Evolutionary conservation across 2,329 filamentous ascomycete species (phyloP).

Genomic region (Helotiales sp.): DNA sequence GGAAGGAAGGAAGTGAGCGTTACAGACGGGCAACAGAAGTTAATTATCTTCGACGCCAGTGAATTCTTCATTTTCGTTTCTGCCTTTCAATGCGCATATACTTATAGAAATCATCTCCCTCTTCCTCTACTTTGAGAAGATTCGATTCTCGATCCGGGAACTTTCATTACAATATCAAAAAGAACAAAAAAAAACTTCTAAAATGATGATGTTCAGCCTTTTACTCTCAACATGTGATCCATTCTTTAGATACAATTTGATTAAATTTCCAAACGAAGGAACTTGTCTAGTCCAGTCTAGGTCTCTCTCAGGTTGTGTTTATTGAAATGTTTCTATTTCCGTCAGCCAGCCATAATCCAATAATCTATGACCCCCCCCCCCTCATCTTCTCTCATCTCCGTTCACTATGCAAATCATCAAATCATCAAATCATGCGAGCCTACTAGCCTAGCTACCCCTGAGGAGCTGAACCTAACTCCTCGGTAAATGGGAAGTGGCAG

Average conservation of each 20-base stretch:
- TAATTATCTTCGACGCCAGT: constrained; percentile 11
- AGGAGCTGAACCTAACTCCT: no score
- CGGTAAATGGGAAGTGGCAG: no score
- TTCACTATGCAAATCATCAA: background rate
- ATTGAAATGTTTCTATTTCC: background rate
- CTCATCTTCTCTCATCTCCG: background rate
- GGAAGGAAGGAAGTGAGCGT: background rate
- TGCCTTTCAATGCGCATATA: background rate
- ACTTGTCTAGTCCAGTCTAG: background rate
- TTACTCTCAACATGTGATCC: background rate
- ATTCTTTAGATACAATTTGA: background rate
- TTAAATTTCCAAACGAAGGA: background rate
- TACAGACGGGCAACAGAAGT: constrained; percentile 12
- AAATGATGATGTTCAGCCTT: no score
- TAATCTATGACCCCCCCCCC: background rate
- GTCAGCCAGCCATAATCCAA: background rate
- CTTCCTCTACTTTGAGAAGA: background rate
- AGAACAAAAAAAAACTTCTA: background rate
- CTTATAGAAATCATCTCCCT: background rate
- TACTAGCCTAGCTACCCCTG: no score
- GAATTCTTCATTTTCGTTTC: background rate
- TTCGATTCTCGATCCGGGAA: background rate
- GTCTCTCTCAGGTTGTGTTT: background rate
- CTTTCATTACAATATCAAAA: background rate
- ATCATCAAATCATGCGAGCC: background rate